Evolutionary conservation across 164 flowering plant species (phyloP), one percentile per base, ranked within the genome.

Genomic region (Nelumbo lutea): DNA sequence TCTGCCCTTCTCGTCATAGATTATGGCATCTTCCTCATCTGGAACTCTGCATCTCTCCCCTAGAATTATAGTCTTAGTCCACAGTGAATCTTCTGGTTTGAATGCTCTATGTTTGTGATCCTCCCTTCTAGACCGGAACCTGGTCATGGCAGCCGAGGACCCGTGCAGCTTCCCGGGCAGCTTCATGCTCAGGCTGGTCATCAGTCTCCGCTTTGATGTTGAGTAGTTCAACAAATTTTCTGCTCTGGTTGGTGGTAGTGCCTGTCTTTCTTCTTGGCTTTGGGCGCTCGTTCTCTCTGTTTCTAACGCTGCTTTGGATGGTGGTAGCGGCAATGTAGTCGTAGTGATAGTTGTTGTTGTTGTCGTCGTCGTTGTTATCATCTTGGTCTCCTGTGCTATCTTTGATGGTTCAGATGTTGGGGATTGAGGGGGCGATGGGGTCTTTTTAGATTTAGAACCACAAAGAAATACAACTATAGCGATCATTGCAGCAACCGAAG

Each of bases 21-120:
- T 10, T n/a, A 77, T 57, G 2, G 68, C 71, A 13, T 81, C 88
- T 1, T 83, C 88, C 1, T 84, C 92, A 4, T 86, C 84, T 0
- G 87, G 84, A 2, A 86, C 83, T 70, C 68, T 82, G 65, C 92
- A 87, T 68, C 69, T 89, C 73, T 91, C 93, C 8, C 97, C 96
- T 14, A 91, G 66, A 39, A 91, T 85, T 11, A 92, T 92, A 1
- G 83, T 78, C 76, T 90, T 92, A 69, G 45, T 87, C 90, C 92
- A 90, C n/a, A 88, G 6, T 5, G 70, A 87, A 0, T 89, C 88
- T 50, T 81, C 82, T 5, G 64, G 63, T 50, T 82, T 78, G 64
- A 59, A 58, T 42, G 77, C 74, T 71, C 43, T 69, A 52, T 67
- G 65, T 69, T 51, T 58, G 38, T 69, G 51, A 39, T 42, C 72